A percentile compares a stretch with the other conserved stretches of the same genome.
Evolutionary conservation across 768 basidiomycete species (phyloP).

Genomic region (Kwoniella pini): DNA sequence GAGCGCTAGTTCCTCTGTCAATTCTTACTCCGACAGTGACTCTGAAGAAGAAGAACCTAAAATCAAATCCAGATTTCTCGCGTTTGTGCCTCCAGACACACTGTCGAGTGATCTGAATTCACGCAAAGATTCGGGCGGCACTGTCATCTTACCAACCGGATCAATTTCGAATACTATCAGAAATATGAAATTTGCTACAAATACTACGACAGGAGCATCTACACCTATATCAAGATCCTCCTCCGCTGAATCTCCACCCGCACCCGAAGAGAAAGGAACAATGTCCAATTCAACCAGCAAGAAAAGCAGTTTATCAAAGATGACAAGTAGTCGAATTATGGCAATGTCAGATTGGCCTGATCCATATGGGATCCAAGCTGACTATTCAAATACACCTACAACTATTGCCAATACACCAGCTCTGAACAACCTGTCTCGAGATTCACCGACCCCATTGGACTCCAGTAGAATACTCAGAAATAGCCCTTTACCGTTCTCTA

Average conservation of each 20-base stretch:
- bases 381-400: background rate
- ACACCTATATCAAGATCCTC: background rate
- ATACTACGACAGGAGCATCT: background rate
- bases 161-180: background rate
- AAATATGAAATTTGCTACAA: background rate
- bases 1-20: slow-evolving; percentile 2
- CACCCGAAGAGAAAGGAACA: background rate
- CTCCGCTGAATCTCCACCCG: background rate
- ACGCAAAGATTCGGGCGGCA: slow-evolving; percentile 2
- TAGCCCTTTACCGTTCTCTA: slow-evolving; percentile 11
- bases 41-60: background rate
- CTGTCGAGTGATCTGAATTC: background rate
- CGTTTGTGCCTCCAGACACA: slow-evolving; percentile 22
- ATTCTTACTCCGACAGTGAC: slow-evolving; percentile 18
- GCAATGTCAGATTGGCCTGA: slow-evolving; percentile 35
- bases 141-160: background rate
- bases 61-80: slow-evolving; percentile 6
- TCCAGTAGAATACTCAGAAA: background rate
- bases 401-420: slow-evolving; percentile 4
- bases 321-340: slow-evolving; percentile 16
- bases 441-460: background rate
- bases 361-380: slow-evolving; percentile 35
- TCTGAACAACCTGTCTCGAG: background rate
- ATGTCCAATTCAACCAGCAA: slow-evolving; percentile 14
- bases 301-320: slow-evolving; percentile 18